Percentiles rank a stretch among this genome's conserved stretches.
phyloP scores from a whole-genome alignment of 2,329 filamentous ascomycete genomes.

The Sclerotiophoma versabilis region DNA sequence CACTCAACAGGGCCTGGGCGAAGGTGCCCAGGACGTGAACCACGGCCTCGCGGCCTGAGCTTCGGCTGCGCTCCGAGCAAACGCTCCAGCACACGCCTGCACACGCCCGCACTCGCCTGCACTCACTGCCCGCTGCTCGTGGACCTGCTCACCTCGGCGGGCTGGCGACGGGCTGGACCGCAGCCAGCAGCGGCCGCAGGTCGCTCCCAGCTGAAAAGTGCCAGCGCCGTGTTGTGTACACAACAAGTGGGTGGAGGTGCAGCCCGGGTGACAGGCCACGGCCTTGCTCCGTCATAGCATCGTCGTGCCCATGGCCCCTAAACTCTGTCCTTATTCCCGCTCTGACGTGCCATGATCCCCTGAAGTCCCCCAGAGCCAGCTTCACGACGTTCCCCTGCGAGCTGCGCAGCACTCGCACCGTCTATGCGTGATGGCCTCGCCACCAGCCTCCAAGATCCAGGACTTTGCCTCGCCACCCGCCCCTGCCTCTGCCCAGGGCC shows the following conservation, averaged over 20 bases:
- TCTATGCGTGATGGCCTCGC: conserved; percentile 33
- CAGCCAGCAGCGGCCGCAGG: not conserved
- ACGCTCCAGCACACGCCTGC: not conserved
- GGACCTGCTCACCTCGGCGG: not conserved
- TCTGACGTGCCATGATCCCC: conserved; percentile 1
- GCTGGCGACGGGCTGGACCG: not conserved
- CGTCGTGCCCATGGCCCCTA: conserved; percentile 9
- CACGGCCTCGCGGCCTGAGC: not conserved
- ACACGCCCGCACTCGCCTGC: conserved; percentile 7
- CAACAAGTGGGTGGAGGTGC: conserved; percentile 1
- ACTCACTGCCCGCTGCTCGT: not conserved
- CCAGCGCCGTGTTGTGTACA: conserved; percentile 3
- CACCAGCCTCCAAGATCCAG: conserved; percentile 37
- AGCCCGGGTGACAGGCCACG: conserved; percentile 1
- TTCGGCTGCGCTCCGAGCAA: not conserved
- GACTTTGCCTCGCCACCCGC: conserved; percentile 42
- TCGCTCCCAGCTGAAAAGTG: conserved; percentile 12
- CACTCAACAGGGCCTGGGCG: conserved; percentile 3
- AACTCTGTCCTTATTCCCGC: conserved; percentile 1
- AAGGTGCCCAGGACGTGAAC: not conserved
- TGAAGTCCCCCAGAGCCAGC: not conserved
- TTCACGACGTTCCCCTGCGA: not conserved
- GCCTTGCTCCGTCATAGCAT: conserved; percentile 1
- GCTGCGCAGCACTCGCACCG: conserved; percentile 1
- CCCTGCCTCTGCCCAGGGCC: conserved; percentile 14